Conservation (phyloP, 192 early-diverging fungal genomes). For the Entomortierella lignicola region DNA sequence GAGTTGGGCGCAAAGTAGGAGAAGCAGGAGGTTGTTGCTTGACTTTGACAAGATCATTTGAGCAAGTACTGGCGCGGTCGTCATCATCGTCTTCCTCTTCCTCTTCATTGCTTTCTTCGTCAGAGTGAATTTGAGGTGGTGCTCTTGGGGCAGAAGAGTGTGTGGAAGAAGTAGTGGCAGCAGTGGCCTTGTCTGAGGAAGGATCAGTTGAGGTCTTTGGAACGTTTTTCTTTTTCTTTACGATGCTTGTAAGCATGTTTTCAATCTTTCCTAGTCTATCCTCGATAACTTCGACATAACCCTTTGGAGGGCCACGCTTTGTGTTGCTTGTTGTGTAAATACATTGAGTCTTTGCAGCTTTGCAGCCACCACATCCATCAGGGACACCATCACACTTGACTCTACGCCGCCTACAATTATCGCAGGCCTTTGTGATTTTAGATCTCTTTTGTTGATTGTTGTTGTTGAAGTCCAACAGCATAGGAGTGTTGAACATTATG, state of each 20-base stretch:
- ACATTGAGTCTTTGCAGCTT: slow-evolving; percentile 65
- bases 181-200: slow-evolving; percentile 8
- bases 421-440: slow-evolving; percentile 63
- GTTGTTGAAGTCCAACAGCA: slow-evolving; percentile 53
- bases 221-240: slow-evolving; percentile 39
- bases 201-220: neutral
- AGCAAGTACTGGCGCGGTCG: slow-evolving; percentile 24
- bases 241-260: slow-evolving; percentile 64
- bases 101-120: slow-evolving; percentile 22
- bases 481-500: slow-evolving; percentile 51
- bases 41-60: slow-evolving; percentile 42
- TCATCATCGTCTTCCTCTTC: slow-evolving; percentile 27
- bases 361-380: slow-evolving; percentile 73
- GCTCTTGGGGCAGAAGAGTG: neutral
- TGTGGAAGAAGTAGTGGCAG: slow-evolving; percentile 3
- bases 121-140: slow-evolving; percentile 1
- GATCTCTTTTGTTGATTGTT: slow-evolving; percentile 49
- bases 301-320: slow-evolving; percentile 79
- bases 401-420: slow-evolving; percentile 73
- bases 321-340: slow-evolving; percentile 74
- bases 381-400: slow-evolving; percentile 77
- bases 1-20: slow-evolving; percentile 26
- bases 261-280: slow-evolving; percentile 71
- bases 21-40: slow-evolving; percentile 48
- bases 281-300: slow-evolving; percentile 82